Evolutionary conservation across 2,329 filamentous ascomycete species (phyloP), one percentile per base, ranked within the genome.

Genomic region (Cercospora berteroae): DNA sequence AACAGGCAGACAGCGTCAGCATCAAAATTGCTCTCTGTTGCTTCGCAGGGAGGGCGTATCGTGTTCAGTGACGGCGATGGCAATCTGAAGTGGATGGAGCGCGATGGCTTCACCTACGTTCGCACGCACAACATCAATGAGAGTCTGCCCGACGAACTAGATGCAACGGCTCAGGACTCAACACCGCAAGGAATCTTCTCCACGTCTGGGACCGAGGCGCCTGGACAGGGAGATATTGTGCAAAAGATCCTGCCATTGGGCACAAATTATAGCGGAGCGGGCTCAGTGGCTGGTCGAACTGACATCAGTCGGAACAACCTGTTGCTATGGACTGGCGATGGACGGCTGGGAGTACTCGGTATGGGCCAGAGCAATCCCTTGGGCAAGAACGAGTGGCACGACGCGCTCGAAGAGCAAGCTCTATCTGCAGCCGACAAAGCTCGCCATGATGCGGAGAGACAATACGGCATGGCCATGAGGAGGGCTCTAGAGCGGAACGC

Each of bases 11-110:
- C 91, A 4, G 91, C 91, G 0, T 91, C 91, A 0, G 85, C 86
- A 50, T 91, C 92, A 8, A 95, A 95, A 75, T 83, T 98, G 1
- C 83, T 98, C 12, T 92, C 91, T 0, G 90, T 95, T 0, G 87
- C 89, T 4, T 88, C 89, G 16, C 94, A 98, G 71, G 94, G 94
- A 4, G 90, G 90, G 7, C 86, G 91, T 4, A 85, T 97, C 33
- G 92, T 93, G 18, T 91, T 91, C 71, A 92, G 92, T 2, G 94
- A 98, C 74, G 91, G 91, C 0, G 88, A 92, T 25, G 94, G 94
- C 0, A 88, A 90, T 60, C 79, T 98, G 70, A 94, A 93, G 77
- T 98, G 94, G 94, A 88, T 96, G 55, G 94, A 98, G 79, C 85
- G 94, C 39, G 93, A 97, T 75, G 93, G 91, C 0, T 81, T 80